Evolutionary conservation across 1,284 basidiomycete genomes (phyloP).

Genomic region (Stygiomarasmius scandens): DNA sequence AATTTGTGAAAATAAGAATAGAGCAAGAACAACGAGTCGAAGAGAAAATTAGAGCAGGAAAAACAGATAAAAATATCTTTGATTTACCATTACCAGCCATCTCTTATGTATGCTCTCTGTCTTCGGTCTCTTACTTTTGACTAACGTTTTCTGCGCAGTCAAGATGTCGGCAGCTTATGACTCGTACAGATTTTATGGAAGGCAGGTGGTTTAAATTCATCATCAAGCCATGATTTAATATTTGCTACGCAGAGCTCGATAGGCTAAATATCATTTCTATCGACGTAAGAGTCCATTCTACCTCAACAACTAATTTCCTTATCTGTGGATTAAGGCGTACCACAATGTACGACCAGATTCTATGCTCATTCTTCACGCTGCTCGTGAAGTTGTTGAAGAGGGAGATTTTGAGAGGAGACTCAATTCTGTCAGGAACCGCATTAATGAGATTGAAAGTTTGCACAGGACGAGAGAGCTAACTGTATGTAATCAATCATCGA

Average conservation of each 20-base stretch:
- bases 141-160: slow-evolving; percentile 41
- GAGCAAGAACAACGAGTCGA: slow-evolving; percentile 49
- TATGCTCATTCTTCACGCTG: slow-evolving; percentile 71
- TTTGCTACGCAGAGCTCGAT: slow-evolving; percentile 52
- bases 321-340: slow-evolving; percentile 64
- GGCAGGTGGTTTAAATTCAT: slow-evolving; percentile 48
- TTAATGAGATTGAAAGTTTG: slow-evolving; percentile 75
- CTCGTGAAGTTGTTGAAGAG: slow-evolving; percentile 66
- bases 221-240: slow-evolving; percentile 6
- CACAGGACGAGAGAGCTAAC: slow-evolving; percentile 74
- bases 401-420: slow-evolving; percentile 76
- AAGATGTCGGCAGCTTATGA: slow-evolving; percentile 78
- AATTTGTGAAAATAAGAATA: slow-evolving; percentile 64
- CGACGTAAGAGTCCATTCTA: slow-evolving; percentile 64
- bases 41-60: slow-evolving; percentile 41
- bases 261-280: slow-evolving; percentile 73
- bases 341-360: slow-evolving; percentile 83
- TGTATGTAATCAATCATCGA: slow-evolving; percentile 40
- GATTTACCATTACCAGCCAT: slow-evolving; percentile 61
- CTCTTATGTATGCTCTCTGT: slow-evolving; percentile 51
- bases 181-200: slow-evolving; percentile 79
- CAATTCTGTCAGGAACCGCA: slow-evolving; percentile 68
- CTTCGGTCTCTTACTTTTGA: slow-evolving; percentile 5
- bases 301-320: too few species aligned
- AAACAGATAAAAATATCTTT: slow-evolving; percentile 34